Conservation (phyloP, 441 rosid species). For the Arabidopsis hybrid region DNA sequence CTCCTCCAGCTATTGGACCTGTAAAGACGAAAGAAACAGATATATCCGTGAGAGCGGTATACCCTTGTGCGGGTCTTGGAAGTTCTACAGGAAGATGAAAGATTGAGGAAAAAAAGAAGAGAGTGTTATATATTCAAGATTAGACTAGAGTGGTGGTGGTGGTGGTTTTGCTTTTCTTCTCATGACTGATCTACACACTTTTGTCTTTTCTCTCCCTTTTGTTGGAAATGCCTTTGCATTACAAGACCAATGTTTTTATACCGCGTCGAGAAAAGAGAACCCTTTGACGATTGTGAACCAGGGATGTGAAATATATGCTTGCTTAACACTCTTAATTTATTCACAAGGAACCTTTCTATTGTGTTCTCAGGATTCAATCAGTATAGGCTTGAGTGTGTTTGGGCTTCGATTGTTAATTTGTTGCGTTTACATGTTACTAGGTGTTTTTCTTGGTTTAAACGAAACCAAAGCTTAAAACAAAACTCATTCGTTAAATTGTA, state of each 20-base stretch:
- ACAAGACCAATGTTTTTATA: constrained; percentile 32
- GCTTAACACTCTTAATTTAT: constrained; percentile 11
- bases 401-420: neutral
- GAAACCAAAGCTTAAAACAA: neutral
- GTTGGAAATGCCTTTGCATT: constrained; percentile 31
- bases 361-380: constrained; percentile 11
- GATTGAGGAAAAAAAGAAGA: constrained; percentile 15
- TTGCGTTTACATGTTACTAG: too few relatives aligned
- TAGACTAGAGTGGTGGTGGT: constrained; percentile 42
- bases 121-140: constrained; percentile 5
- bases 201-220: constrained; percentile 24
- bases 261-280: constrained; percentile 18
- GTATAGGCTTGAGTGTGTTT: neutral
- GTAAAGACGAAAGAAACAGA: constrained; percentile 32
- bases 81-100: constrained; percentile 40
- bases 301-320: constrained; percentile 32
- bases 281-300: constrained; percentile 29
- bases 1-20: constrained; percentile 10
- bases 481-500: neutral
- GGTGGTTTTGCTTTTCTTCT: constrained; percentile 33
- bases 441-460: neutral
- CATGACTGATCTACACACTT: constrained; percentile 33
- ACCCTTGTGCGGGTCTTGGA: constrained; percentile 37
- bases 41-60: constrained; percentile 27
- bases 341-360: neutral